Conservation (phyloP, 441 rosid genomes). For the Macaranga tanarius region DNA sequence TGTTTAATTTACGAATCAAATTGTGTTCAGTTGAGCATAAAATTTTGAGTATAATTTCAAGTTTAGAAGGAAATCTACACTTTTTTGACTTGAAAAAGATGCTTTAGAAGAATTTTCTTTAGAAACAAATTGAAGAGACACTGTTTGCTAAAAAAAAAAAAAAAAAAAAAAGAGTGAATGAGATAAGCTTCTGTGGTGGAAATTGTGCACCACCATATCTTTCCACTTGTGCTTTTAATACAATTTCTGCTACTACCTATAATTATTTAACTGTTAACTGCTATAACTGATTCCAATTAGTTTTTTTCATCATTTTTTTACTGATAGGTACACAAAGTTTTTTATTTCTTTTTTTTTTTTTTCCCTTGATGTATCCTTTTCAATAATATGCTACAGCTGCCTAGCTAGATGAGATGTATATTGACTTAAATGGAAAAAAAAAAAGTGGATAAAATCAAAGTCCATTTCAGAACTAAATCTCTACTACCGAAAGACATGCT, state of each 20-base stretch:
- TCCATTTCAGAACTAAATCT: constrained; percentile 15
- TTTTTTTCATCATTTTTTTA: constrained; percentile 16
- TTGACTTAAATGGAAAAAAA: constrained; percentile 4
- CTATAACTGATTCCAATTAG: constrained; percentile 30
- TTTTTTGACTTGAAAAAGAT: constrained; percentile 15
- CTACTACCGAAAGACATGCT: constrained; percentile 7
- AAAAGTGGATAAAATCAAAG: constrained; percentile 15
- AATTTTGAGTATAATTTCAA: too few species aligned
- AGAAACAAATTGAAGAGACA: too few species aligned
- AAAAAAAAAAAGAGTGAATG: background rate
- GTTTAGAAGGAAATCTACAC: background rate
- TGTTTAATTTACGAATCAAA: too few species aligned
- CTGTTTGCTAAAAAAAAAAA: background rate
- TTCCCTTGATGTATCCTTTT: constrained; percentile 9
- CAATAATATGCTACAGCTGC: constrained; percentile 1
- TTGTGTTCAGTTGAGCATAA: too few species aligned
- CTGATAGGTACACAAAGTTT: constrained; percentile 25
- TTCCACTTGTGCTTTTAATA: constrained; percentile 30
- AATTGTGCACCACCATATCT: constrained; percentile 2
- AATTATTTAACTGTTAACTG: constrained; percentile 21
- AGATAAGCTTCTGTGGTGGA: constrained; percentile 6
- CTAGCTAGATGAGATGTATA: background rate
- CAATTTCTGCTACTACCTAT: constrained; percentile 5
- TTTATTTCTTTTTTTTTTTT: constrained; percentile 1
- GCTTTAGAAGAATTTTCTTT: background rate